Conservation (phyloP, 139 green algal genomes). For the Astrephomene gubernaculifera region DNA sequence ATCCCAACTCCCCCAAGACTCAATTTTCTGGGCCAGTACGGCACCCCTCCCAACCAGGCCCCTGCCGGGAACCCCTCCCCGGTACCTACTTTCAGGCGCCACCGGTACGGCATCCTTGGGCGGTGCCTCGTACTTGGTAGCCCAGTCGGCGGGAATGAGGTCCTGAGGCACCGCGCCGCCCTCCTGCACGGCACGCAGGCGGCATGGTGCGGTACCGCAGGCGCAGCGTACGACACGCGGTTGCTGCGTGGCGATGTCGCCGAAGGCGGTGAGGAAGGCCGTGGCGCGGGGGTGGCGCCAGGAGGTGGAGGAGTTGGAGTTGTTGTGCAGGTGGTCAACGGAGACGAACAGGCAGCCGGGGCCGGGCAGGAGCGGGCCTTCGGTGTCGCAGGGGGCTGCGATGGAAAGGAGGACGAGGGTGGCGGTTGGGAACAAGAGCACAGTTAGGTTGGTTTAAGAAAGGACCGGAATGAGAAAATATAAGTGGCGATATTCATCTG, state of each 20-base stretch:
- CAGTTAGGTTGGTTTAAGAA: background rate
- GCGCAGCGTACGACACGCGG: conserved; percentile 20
- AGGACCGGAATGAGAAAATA: background rate
- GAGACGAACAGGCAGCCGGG: conserved; percentile 14
- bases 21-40: too few species aligned
- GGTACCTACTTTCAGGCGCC: background rate
- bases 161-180: conserved; percentile 6
- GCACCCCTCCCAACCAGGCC: too few species aligned
- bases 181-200: background rate
- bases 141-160: conserved; percentile 16
- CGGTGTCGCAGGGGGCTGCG: conserved; percentile 14
- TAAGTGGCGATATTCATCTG: background rate
- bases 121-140: conserved; percentile 13
- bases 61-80: too few species aligned
- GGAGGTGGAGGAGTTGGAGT: too few species aligned
- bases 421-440: background rate
- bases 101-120: background rate
- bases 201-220: conserved; percentile 2
- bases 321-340: background rate
- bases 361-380: background rate
- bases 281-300: conserved; percentile 14
- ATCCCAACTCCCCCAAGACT: background rate
- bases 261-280: conserved; percentile 7
- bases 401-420: background rate
- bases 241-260: conserved; percentile 24